Evolutionary conservation across 73 alveolate species (phyloP).

Genomic region (Paramecium pentaurelia): DNA sequence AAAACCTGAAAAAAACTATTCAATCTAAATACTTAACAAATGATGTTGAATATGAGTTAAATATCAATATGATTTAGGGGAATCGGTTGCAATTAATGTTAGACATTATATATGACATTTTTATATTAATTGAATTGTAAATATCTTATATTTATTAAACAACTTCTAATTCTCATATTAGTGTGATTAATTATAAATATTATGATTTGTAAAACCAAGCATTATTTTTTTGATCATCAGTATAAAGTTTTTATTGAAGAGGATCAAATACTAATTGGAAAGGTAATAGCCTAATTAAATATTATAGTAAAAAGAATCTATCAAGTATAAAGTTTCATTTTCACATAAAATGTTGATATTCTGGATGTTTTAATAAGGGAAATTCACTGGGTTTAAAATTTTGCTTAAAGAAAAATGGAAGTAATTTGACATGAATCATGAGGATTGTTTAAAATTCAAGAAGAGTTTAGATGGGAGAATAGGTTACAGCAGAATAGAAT

Average conservation of each 20-base stretch:
- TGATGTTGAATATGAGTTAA: not conserved
- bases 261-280: not conserved
- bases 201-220: not conserved
- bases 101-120: not conserved
- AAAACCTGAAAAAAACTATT: too few relatives aligned
- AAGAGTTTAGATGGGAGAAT: not conserved
- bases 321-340: not conserved
- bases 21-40: not conserved
- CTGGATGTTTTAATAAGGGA: not conserved
- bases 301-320: not conserved
- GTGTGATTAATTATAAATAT: not conserved
- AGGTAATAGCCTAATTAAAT: not conserved
- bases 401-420: not conserved
- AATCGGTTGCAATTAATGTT: not conserved
- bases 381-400: not conserved
- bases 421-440: not conserved
- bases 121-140: not conserved
- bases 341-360: not conserved
- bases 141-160: not conserved
- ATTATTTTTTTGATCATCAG: not conserved
- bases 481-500: not conserved
- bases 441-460: not conserved
- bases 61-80: not conserved
- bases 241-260: not conserved
- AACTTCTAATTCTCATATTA: not conserved